Evolutionary conservation across 345 rosid genomes (phyloP).

Genomic region (Passiflora organensis): DNA sequence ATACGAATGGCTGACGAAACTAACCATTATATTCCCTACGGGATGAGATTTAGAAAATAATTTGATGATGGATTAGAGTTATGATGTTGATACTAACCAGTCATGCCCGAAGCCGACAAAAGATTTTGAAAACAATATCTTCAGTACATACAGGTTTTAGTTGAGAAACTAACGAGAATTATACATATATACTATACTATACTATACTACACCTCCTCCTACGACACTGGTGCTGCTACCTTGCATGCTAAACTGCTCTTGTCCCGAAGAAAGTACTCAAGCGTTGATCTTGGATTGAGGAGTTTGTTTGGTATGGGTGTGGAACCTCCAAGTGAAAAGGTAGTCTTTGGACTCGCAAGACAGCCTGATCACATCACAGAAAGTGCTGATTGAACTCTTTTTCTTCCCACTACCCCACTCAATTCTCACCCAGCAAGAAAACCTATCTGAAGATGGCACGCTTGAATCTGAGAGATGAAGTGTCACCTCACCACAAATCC

Average conservation of each 20-base stretch:
- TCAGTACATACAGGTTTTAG: no score
- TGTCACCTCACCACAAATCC: conserved; percentile 80
- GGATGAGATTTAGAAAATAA: no score
- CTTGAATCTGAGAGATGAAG: conserved; percentile 40
- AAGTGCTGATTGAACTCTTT: conserved; percentile 45
- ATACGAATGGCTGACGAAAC: no score
- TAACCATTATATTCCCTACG: no score
- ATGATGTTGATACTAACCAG: no score
- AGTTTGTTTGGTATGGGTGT: conserved; percentile 33
- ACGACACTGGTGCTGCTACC: background rate
- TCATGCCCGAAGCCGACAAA: conserved; percentile 19
- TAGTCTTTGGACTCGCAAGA: conserved; percentile 66
- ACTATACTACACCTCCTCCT: background rate
- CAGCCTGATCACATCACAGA: conserved; percentile 63
- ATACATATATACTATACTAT: conserved; percentile 6
- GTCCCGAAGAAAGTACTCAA: conserved; percentile 6
- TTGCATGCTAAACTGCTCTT: conserved; percentile 1
- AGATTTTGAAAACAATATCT: conserved; percentile 7
- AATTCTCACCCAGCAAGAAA: conserved; percentile 87
- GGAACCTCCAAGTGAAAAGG: conserved; percentile 72
- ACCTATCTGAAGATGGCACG: conserved; percentile 44
- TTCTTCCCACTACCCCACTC: conserved; percentile 65
- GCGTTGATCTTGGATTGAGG: conserved; percentile 30
- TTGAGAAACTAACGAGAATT: background rate
- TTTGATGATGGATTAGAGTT: no score